Percentiles rank a stretch among this genome's conserved stretches.
phyloP scores from a whole-genome alignment of 2,329 filamentous ascomycete species.

The Scopulariopsis brevicaulis region DNA sequence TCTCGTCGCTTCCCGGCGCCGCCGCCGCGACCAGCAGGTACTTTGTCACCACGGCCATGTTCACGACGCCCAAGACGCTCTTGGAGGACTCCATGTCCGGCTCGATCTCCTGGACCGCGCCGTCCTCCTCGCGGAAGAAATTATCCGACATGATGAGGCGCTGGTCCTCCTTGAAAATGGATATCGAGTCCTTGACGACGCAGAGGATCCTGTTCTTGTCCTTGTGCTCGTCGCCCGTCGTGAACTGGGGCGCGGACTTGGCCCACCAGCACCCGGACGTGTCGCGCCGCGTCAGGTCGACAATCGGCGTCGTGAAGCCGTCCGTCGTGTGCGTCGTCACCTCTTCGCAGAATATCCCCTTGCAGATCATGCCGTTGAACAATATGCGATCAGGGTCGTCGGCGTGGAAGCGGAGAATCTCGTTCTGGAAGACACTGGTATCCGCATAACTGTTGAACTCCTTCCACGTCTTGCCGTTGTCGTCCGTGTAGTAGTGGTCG shows the following conservation, averaged over 20 bases:
- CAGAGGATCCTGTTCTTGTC: constrained; percentile 69
- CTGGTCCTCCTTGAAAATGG: constrained; percentile 61
- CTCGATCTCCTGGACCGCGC: constrained; percentile 52
- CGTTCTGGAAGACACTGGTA: constrained; percentile 39
- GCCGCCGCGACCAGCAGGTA: constrained; percentile 77
- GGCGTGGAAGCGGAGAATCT: constrained; percentile 67
- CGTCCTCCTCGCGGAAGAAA: constrained; percentile 52
- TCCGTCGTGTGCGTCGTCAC: constrained; percentile 67
- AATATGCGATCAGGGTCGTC: constrained; percentile 75
- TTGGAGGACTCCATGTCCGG: constrained; percentile 64
- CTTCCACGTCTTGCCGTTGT: constrained; percentile 74
- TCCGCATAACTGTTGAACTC: constrained; percentile 53
- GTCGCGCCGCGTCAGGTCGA: constrained; percentile 48
- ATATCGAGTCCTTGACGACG: constrained; percentile 63
- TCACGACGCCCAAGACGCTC: constrained; percentile 68
- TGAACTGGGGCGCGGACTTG: constrained; percentile 63
- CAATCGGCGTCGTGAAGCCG: constrained; percentile 61
- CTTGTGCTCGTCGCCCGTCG: constrained; percentile 51
- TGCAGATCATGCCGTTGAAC: constrained; percentile 65
- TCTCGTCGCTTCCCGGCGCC: constrained; percentile 71
- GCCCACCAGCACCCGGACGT: constrained; percentile 82
- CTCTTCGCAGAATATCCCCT: constrained; percentile 51
- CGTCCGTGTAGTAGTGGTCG: constrained; percentile 71
- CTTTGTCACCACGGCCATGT: constrained; percentile 73
- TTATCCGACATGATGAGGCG: constrained; percentile 72